Evolutionary conservation across 1,284 basidiomycete genomes (phyloP), one percentile per base, ranked within the genome.

Genomic region (Microbotryomycetes sp.): DNA sequence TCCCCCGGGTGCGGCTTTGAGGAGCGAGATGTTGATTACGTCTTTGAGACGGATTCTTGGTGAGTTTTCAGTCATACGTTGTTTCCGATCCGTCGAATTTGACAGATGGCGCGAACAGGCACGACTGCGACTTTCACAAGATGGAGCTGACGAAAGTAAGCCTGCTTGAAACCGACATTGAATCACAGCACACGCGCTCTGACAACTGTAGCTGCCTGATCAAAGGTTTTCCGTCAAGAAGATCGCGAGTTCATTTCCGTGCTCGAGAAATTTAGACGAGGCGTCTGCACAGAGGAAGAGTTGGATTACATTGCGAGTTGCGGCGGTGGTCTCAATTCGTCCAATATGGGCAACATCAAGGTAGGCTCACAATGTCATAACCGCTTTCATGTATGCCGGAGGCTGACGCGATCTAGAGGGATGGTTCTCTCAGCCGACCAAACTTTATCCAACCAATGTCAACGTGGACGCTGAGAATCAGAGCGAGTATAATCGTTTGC

Each of bases 381-480:
- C 23, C 45, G 4, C 6, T 3, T n/a, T 22, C n/a, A 23, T 36
- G 26, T 56, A 31, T 47, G 23, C 36, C 29, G n/a, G 25, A 6
- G n/a, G n/a, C n/a, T n/a, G n/a, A n/a, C n/a, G n/a, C n/a, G n/a
- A n/a, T n/a, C n/a, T n/a, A n/a, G n/a, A n/a, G n/a, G n/a, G n/a
- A n/a, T n/a, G n/a, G n/a, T n/a, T n/a, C n/a, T n/a, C n/a, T n/a
- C 52, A 71, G 70, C 70, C 70, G 3, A 71, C 70, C 1, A 68
- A 69, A 23, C 67, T 71, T 4, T 70, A 70, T 29, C 25, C 62
- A n/a, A 52, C 42, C 26, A 63, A 63, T 19, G 23, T 42, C 7
- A 55, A 60, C 57, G 62, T 63, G 16, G 65, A 69, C 36, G 50
- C 45, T 6, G 68, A 71, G 59, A 71, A 71, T 48, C 12, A 16